Evolutionary conservation across 805 yeast genomes (phyloP).

Genomic region (Ogataea zsoltii): DNA sequence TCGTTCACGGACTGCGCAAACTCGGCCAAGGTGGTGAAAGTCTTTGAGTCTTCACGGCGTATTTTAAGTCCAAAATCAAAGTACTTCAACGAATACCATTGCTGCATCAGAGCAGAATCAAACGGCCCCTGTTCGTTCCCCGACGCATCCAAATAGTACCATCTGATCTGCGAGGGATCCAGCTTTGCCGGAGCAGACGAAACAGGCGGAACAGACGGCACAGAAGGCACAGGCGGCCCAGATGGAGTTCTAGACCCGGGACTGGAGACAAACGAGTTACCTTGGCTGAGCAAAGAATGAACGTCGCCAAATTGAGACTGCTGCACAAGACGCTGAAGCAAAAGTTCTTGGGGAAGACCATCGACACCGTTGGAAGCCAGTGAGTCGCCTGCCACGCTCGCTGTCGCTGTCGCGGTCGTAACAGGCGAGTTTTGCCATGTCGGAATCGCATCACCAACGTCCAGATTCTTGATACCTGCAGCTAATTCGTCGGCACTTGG

Average conservation of each 20-base stretch:
- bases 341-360: slow-evolving; percentile 6
- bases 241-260: slow-evolving; percentile 6
- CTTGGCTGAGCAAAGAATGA: slow-evolving; percentile 5
- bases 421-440: background rate
- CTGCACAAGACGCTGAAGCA: slow-evolving; percentile 7
- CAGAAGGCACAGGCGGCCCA: slow-evolving; percentile 24
- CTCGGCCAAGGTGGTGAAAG: slow-evolving; percentile 52
- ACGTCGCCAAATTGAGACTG: slow-evolving; percentile 9
- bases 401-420: background rate
- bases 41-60: slow-evolving; percentile 56
- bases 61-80: slow-evolving; percentile 54
- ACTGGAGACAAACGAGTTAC: slow-evolving; percentile 7
- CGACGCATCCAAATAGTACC: slow-evolving; percentile 74
- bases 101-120: slow-evolving; percentile 70
- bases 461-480: slow-evolving; percentile 11
- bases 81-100: slow-evolving; percentile 68
- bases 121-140: slow-evolving; percentile 84
- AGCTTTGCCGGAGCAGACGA: slow-evolving; percentile 4
- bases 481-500: slow-evolving; percentile 11
- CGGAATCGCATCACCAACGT: slow-evolving; percentile 2
- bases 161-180: slow-evolving; percentile 43
- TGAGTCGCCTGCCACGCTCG: background rate
- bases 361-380: too few species aligned
- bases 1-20: slow-evolving; percentile 52
- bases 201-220: slow-evolving; percentile 16